phyloP scores from a whole-genome alignment of 768 basidiomycete species.

The Leccinellum luteum region DNA sequence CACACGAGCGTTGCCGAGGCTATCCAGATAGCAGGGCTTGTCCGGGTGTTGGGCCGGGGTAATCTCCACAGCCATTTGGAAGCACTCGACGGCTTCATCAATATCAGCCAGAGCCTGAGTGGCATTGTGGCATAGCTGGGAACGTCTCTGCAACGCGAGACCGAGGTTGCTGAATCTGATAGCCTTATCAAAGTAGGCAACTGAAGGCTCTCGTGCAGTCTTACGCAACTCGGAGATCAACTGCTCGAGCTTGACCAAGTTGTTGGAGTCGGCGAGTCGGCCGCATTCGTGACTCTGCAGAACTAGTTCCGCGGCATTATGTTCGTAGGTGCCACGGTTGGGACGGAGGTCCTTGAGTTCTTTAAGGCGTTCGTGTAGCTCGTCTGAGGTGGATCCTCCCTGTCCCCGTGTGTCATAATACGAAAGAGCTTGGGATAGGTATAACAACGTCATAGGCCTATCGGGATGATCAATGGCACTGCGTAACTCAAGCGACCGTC shows the following conservation, averaged over 20 bases:
- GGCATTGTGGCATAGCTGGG: background rate
- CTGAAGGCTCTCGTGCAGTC: background rate
- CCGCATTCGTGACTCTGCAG: background rate
- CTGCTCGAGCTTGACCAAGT: background rate
- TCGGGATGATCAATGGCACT: background rate
- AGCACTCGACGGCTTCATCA: background rate
- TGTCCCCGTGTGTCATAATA: background rate
- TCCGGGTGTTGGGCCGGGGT: background rate
- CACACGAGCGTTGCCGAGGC: background rate
- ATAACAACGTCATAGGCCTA: constrained; percentile 3
- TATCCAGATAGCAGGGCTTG: background rate
- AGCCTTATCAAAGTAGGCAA: background rate
- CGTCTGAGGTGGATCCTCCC: background rate
- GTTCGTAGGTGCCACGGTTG: background rate
- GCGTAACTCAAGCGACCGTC: constrained; percentile 5
- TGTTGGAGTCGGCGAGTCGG: background rate
- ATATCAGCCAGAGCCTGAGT: background rate
- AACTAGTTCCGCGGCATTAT: background rate
- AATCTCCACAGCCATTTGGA: background rate
- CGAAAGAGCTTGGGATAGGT: constrained; percentile 10
- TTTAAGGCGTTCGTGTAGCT: background rate
- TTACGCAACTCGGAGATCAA: background rate
- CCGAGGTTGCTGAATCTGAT: constrained; percentile 1
- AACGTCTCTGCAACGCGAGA: constrained; percentile 1
- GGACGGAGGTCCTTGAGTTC: background rate